Base-by-base conservation (phyloP, 305 asterid species). In the Fraxinus latifolia region DNA sequence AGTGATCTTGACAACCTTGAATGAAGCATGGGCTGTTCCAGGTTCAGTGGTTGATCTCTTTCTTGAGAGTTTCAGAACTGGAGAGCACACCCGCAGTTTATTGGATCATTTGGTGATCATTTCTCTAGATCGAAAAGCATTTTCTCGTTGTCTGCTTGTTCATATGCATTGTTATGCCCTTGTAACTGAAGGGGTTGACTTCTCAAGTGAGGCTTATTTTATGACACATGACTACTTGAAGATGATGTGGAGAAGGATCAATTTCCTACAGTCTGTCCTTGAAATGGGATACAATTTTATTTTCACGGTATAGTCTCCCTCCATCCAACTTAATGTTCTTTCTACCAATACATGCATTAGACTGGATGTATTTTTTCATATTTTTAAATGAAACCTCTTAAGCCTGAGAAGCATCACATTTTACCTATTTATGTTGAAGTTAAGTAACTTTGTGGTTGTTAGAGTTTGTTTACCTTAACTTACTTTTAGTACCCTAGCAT, bases 191-290 rank as follows among this genome's bases (percentile, higher is more conserved):
- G 92, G 90, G 74, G 86, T 79, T n/a, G 89, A 87, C 79, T 87
- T 85, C 81, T 89, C 92, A 27, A 76, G 11, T 0, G 92, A 89
- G 88, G 90, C 92, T 70, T 87, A 87, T 83, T 89, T 89, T 80
- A 89, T 87, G 90, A 87, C 88, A 15, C 87, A 87, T 4, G 89
- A 89, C 72, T 89, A 89, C 82, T 74, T 89, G 81, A 89, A 81
- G 84, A 85, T 89, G 92, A 89, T 89, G 92, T 89, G 92, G 92
- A 87, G 87, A 81, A 84, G 92, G 83, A 87, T 89, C 80, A 88
- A 89, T 79, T 89, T 87, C 87, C 86, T 89, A 50, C 87, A 84
- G 27, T 83, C 91, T 71, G 91, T 89, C 77, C 89, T 89, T 67
- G 91, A 89, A 83, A 84, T 89, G 92, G 92, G 91, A 42, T 89